Conservation (phyloP, 192 early-diverging fungal species). For the Martensiomyces pterosporus region DNA sequence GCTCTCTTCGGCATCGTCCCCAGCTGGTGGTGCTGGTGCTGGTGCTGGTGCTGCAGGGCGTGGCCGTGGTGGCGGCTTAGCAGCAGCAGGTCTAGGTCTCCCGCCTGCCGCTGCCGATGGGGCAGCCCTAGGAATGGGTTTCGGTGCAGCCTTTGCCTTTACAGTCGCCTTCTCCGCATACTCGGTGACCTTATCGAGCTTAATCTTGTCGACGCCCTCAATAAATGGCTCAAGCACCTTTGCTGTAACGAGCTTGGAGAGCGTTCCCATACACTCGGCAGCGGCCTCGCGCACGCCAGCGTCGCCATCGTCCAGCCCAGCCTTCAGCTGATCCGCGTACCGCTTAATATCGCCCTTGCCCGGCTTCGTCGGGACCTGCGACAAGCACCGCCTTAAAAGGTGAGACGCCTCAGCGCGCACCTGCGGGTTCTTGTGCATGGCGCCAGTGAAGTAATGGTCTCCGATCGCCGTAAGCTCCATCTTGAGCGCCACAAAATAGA, state of each 20-base stretch:
- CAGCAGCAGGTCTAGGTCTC: conserved; percentile 19
- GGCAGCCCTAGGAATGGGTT: conserved; percentile 33
- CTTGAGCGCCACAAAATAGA: conserved; percentile 66
- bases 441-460: conserved; percentile 67
- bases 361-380: conserved; percentile 64
- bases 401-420: conserved; percentile 72
- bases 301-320: conserved; percentile 80
- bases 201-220: conserved; percentile 85
- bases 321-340: conserved; percentile 71
- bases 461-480: conserved; percentile 57
- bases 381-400: conserved; percentile 71
- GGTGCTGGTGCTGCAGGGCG: neutral
- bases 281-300: conserved; percentile 77
- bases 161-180: conserved; percentile 83
- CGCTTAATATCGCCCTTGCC: conserved; percentile 77
- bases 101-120: conserved; percentile 8
- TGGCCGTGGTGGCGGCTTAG: neutral
- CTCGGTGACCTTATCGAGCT: conserved; percentile 83
- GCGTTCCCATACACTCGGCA: conserved; percentile 80
- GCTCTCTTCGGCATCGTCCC: neutral
- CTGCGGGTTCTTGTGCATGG: conserved; percentile 92
- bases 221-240: conserved; percentile 66
- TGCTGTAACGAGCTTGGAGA: conserved; percentile 85
- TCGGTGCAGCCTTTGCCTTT: conserved; percentile 59
- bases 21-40: conserved; percentile 1